Evolutionary conservation across 2,329 filamentous ascomycete species (phyloP).

Genomic region (Aspergillus ruber): DNA sequence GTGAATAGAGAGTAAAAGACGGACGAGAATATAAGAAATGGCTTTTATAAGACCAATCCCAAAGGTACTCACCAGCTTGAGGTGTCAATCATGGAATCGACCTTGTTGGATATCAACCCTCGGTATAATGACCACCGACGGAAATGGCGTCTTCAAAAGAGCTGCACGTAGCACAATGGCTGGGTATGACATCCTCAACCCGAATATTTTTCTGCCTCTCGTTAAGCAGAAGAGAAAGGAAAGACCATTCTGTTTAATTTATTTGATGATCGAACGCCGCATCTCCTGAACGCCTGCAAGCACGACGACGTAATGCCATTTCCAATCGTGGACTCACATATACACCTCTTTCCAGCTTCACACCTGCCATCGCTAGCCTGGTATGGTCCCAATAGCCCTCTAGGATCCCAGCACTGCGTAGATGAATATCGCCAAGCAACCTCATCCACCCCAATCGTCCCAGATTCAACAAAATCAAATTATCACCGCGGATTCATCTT

Average conservation of each 20-base stretch:
- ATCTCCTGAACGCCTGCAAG: background rate
- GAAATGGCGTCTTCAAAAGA: background rate
- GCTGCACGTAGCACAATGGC: no score
- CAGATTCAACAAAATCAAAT: constrained; percentile 22
- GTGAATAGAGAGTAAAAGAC: background rate
- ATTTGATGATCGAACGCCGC: no score
- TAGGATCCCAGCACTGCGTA: constrained; percentile 60
- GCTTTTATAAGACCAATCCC: background rate
- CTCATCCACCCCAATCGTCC: constrained; percentile 22
- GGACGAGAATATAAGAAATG: background rate
- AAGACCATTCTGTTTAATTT: no score
- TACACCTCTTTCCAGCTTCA: constrained; percentile 73
- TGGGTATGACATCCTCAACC: no score
- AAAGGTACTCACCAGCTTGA: constrained; percentile 1
- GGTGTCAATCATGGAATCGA: background rate
- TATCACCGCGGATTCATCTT: constrained; percentile 67
- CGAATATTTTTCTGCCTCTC: no score
- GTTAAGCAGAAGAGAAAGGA: no score
- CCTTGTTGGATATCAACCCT: background rate
- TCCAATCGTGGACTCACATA: constrained; percentile 78
- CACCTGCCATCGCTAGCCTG: constrained; percentile 64
- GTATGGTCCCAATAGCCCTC: constrained; percentile 54
- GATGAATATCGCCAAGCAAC: constrained; percentile 54
- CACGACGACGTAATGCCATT: constrained; percentile 15
- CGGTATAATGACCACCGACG: background rate